A percentile compares a stretch with the other conserved stretches of the same genome.
These are phyloP conservation scores for Neospora caninum DNA, from an alignment of 169 alveolate genomes.

Conservation along the genomic window DNA sequence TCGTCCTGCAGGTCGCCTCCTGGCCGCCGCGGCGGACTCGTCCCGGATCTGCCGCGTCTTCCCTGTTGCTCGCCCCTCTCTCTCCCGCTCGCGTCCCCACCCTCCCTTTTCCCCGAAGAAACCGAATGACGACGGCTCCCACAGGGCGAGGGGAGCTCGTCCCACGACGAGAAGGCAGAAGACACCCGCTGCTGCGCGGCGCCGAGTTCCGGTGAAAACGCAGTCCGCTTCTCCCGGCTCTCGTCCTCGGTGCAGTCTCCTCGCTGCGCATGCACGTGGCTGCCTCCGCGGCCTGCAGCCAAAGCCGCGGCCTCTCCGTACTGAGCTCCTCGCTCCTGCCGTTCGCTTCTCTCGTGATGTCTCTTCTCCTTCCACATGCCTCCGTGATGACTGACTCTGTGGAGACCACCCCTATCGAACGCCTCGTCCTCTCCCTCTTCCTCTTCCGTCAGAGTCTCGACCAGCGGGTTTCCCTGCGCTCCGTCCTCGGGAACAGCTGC, in stretches of 20 bases:
- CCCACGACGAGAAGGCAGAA: not conserved
- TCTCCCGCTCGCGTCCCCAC: not conserved
- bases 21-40: not conserved
- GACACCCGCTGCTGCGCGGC: not conserved
- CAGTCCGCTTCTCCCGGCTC: not conserved
- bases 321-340: not conserved
- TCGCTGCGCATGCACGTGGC: not conserved
- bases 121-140: not conserved
- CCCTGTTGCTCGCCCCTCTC: not conserved
- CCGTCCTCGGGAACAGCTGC: not conserved
- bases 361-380: not conserved
- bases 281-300: no score
- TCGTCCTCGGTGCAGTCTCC: not conserved
- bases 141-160: not conserved
- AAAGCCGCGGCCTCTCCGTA: no score
- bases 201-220: no score
- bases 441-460: slow-evolving; percentile 17
- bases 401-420: not conserved
- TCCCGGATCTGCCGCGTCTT: not conserved
- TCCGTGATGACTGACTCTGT: not conserved
- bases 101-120: not conserved
- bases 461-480: not conserved
- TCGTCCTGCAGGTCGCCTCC: not conserved
- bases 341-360: not conserved
- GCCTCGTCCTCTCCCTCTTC: slow-evolving; percentile 3